Percentiles rank a stretch among this genome's conserved stretches.
Evolutionary conservation across 257 asterid species (phyloP).

Genomic region (Nicotiana paniculata): DNA sequence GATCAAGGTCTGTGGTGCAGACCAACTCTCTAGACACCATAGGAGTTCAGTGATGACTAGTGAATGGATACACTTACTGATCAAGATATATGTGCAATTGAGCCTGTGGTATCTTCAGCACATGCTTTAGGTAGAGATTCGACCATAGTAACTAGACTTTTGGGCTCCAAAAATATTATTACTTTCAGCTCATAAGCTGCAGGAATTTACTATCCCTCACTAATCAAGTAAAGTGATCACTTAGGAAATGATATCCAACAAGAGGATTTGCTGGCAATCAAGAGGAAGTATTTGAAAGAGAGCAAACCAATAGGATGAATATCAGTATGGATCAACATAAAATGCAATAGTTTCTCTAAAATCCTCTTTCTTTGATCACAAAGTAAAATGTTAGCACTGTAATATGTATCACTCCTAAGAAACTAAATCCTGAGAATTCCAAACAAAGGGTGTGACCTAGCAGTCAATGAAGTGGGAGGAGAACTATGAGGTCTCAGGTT

Average conservation of each 20-base stretch:
- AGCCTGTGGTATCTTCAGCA: background rate
- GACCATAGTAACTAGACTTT: background rate
- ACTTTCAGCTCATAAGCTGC: background rate
- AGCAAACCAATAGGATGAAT: background rate
- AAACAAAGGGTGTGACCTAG: background rate
- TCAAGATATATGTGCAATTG: background rate
- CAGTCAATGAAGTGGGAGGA: no score
- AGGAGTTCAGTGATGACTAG: background rate
- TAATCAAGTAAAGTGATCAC: background rate
- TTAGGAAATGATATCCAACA: background rate
- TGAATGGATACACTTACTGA: background rate
- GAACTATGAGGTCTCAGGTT: no score
- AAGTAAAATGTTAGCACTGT: background rate
- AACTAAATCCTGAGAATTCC: background rate
- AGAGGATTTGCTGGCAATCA: background rate
- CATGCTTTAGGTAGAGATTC: background rate
- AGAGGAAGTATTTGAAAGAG: background rate
- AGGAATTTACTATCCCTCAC: background rate
- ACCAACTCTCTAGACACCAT: background rate
- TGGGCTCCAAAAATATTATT: background rate
- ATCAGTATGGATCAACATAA: background rate
- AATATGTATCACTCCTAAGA: constrained; percentile 1
- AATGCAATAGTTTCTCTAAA: background rate
- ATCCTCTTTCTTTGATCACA: background rate
- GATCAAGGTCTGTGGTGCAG: background rate